These are phyloP conservation scores for Cladorrhinum samala DNA, from an alignment of 495 filamentous ascomycete genomes.

Conservation along the genomic window DNA sequence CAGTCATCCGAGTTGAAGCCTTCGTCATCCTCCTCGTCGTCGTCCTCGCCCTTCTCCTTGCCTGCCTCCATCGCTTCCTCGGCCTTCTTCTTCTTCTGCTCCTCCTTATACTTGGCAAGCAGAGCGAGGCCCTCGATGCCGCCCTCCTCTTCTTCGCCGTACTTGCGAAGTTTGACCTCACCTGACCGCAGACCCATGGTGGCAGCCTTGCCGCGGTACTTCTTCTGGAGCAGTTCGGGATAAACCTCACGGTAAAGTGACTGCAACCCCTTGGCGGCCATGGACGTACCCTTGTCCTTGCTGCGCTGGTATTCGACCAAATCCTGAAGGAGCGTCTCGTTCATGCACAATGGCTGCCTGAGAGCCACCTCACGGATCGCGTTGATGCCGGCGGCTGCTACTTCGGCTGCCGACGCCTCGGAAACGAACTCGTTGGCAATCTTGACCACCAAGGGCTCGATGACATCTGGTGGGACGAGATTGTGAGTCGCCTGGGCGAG, in stretches of 20 bases:
- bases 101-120: conserved; percentile 87
- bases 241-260: conserved; percentile 86
- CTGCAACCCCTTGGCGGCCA: conserved; percentile 89
- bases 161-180: conserved; percentile 62
- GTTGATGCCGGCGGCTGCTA: conserved; percentile 89
- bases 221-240: conserved; percentile 80
- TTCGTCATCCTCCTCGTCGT: conserved; percentile 48
- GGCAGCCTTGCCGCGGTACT: conserved; percentile 90
- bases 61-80: conserved; percentile 50
- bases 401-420: conserved; percentile 84
- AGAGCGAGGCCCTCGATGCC: conserved; percentile 91
- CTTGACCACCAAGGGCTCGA: conserved; percentile 88
- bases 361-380: conserved; percentile 90
- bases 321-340: conserved; percentile 91
- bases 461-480: conserved; percentile 84
- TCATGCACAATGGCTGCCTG: conserved; percentile 90
- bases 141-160: conserved; percentile 71
- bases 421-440: conserved; percentile 98
- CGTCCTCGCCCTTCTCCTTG: conserved; percentile 24
- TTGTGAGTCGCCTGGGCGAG: conserved; percentile 88
- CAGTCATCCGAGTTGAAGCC: conserved; percentile 73
- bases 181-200: conserved; percentile 71
- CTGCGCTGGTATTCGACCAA: conserved; percentile 92
- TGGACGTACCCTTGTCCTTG: conserved; percentile 96
- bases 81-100: conserved; percentile 67